A percentile compares a stretch with the other conserved stretches of the same genome.
phyloP scores from a whole-genome alignment of 495 filamentous ascomycete species.

The Penicillium antarcticum region DNA sequence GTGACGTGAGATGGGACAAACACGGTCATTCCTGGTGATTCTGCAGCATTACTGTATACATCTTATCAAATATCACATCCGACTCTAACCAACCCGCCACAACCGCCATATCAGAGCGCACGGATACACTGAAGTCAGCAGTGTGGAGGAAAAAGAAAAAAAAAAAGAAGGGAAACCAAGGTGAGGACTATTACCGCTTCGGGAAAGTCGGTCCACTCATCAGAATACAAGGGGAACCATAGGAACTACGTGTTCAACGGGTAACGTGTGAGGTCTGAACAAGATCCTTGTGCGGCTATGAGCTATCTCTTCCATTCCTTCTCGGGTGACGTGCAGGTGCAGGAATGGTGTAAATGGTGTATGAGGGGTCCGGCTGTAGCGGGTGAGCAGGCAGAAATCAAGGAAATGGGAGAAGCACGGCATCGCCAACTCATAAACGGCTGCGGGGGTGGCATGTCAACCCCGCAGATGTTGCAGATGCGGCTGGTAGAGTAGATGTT shows the following conservation, averaged over 20 bases:
- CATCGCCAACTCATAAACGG: constrained; percentile 30
- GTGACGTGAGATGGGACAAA: no score
- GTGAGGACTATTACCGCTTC: not conserved
- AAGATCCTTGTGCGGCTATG: constrained; percentile 4
- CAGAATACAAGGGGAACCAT: not conserved
- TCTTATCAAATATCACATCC: not conserved
- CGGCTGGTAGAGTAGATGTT: not conserved
- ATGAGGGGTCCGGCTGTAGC: constrained; percentile 14
- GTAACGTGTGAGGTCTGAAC: constrained; percentile 5
- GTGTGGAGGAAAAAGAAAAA: not conserved
- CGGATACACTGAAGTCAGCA: not conserved
- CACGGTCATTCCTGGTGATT: no score
- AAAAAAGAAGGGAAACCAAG: not conserved
- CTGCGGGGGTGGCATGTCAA: constrained; percentile 20
- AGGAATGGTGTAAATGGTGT: not conserved
- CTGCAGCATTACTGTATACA: not conserved
- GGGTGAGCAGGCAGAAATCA: constrained; percentile 13
- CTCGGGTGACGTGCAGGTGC: constrained; percentile 5
- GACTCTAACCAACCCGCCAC: constrained; percentile 16
- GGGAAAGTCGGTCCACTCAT: not conserved
- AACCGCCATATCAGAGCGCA: constrained; percentile 23
- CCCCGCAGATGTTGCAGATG: constrained; percentile 15
- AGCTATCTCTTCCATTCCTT: not conserved
- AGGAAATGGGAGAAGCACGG: constrained; percentile 19
- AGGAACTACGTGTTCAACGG: not conserved